Evolutionary conservation across 805 yeast genomes (phyloP), one percentile per base, ranked within the genome.

Genomic region (Metschnikowia koreensis): DNA sequence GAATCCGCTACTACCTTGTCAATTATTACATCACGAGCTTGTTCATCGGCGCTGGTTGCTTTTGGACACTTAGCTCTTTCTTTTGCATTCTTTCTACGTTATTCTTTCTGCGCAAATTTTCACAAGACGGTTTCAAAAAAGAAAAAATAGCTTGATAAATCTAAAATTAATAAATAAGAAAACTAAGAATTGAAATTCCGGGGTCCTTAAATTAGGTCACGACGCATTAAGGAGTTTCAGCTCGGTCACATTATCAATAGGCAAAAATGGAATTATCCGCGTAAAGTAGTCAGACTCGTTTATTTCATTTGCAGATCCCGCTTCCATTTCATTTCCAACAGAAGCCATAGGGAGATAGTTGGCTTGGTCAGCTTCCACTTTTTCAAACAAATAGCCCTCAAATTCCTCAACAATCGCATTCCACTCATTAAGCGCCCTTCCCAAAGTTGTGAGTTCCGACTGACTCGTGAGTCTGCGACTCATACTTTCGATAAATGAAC

Each of bases 391-490:
- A 52, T 71, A 80, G 6, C 53, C 48, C 56, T 76, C 80, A 60
- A 78, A 78, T 57, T 80, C 83, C 12, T 71, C 70, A 22, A 80
- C 77, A 40, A 71, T 64, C 3, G 51, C 33, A 50, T 77, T 75
- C 77, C 83, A 79, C 57, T 82, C 87, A 58, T 76, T 79, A 47
- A 82, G 59, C 8, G 81, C 69, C 49, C 75, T 74, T 10, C 84
- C 85, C 34, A 79, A 59, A 5, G 50, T 41, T 13, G 39, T 26
- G 33, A 52, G 46, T 7, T 48, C 50, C n/a, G 48, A 40, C 9
- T 48, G 51, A 7, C 31, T 39, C 12, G n/a, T 27, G 27, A 50
- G 40, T 40, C 10, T 28, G 17, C 36, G 10, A 8, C 36, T 16
- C 16, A 53, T 17, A 1, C 38, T 46, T 13, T 36, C 9, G 41